A percentile compares a stretch with the other conserved stretches of the same genome.
These are phyloP conservation scores for Phoma sp. DNA, from an alignment of 2,329 filamentous ascomycete genomes.

Conservation along the genomic window DNA sequence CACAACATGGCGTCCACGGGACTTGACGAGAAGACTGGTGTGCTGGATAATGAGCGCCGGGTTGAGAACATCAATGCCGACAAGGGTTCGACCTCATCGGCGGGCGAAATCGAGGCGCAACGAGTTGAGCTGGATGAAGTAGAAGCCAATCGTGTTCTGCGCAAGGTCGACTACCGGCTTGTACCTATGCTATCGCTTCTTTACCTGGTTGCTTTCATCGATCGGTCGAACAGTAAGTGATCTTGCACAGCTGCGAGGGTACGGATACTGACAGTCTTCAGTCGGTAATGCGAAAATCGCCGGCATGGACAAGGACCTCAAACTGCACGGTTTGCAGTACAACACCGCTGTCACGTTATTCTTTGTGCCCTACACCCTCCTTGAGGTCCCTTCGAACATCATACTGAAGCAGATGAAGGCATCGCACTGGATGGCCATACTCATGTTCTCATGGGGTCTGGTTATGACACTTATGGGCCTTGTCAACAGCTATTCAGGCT, in stretches of 20 bases:
- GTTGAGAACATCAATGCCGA: slow-evolving; percentile 33
- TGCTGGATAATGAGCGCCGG: slow-evolving; percentile 18
- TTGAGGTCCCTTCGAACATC: slow-evolving; percentile 49
- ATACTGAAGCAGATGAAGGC: slow-evolving; percentile 52
- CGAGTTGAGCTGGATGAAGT: slow-evolving; percentile 31
- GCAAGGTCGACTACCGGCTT: slow-evolving; percentile 43
- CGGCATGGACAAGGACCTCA: slow-evolving; percentile 47
- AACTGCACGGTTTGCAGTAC: slow-evolving; percentile 47
- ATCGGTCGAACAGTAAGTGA: slow-evolving; percentile 39
- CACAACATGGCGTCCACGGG: slow-evolving; percentile 19
- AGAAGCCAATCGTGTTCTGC: slow-evolving; percentile 39
- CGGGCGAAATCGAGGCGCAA: slow-evolving; percentile 36
- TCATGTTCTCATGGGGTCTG: slow-evolving; percentile 50
- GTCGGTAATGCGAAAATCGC: slow-evolving; percentile 52
- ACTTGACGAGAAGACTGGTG: slow-evolving; percentile 20
- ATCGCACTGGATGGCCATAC: slow-evolving; percentile 48
- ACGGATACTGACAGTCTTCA: slow-evolving; percentile 18
- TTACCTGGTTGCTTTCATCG: slow-evolving; percentile 46
- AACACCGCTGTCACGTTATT: slow-evolving; percentile 50
- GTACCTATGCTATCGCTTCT: slow-evolving; percentile 40
- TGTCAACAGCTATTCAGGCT: slow-evolving; percentile 54
- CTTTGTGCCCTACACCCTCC: slow-evolving; percentile 49
- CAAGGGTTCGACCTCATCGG: slow-evolving; percentile 28
- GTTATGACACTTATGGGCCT: slow-evolving; percentile 53
- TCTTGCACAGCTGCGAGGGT: too few relatives aligned